Evolutionary conservation across 2,329 filamentous ascomycete species (phyloP), one percentile per base, ranked within the genome.

Genomic region (Xylariaceae sp.): DNA sequence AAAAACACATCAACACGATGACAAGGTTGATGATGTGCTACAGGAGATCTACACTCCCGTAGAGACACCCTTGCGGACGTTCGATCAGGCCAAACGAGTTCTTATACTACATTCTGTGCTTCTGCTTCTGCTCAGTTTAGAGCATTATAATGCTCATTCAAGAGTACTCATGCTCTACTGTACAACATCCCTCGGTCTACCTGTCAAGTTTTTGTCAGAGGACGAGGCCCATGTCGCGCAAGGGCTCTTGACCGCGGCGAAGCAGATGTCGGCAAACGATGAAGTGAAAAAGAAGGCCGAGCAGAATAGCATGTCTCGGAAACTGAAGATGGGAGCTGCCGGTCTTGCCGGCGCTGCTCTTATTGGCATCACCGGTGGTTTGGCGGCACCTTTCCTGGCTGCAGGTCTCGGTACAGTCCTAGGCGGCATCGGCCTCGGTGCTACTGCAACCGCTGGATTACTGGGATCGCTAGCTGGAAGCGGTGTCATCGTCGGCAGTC

Each of bases 401-500:
- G 90, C 89, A 4, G 90, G 91, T 0, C 80, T 97, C 37, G 92
- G 92, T 17, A 86, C 85, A 0, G 80, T 93, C 0, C 87, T 92
- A 76, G 87, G 88, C 18, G 90, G 90, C 0, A 76, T 91, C 11
- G 90, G 91, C 0, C 80, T 97, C 0, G 88, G 89, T n/a, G 84
- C 87, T 1, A 88, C 87, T 1, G 87, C 88, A 15, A 89, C 90
- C 2, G 91, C 92, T 7, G 88, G 88, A 0, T 86, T 96, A 55
- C 77, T 97, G 0, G 93, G 93, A 3, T 82, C 87, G 8, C 80
- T 97, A 66, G 89, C 92, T 1, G 88, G 92, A 44, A 93, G 88
- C 60, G 84, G 87, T 3, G 82, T 93, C 5, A 78, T 93, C 11
- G 88, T 96, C 6, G 93, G 92, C 4, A 84, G 89, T 17, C 76